Conservation (phyloP, 306 rosid genomes). For the Cicer chorassanicum region DNA sequence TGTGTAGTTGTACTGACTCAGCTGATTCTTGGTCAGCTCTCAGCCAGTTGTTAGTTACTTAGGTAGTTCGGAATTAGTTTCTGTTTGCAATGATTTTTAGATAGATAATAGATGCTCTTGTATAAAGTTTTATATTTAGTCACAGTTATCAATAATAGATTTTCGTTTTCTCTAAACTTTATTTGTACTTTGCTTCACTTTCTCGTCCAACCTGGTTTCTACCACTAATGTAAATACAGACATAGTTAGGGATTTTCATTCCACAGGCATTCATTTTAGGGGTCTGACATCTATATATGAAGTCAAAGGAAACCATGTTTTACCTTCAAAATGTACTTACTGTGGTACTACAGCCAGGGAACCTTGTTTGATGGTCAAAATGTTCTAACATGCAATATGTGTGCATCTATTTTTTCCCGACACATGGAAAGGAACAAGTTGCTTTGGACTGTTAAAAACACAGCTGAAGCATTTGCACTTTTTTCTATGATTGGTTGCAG, state of each 20-base stretch:
- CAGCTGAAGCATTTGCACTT: constrained; percentile 26
- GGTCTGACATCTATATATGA: constrained; percentile 1
- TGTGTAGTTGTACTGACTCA: constrained; percentile 21
- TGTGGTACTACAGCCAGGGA: constrained; percentile 32
- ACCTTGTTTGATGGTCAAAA: constrained; percentile 40
- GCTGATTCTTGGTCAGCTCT: constrained; percentile 7
- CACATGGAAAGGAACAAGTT: constrained; percentile 33
- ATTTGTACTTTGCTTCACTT: background rate
- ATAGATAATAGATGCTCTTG: background rate
- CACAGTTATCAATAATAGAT: constrained; percentile 12
- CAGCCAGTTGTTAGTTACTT: background rate
- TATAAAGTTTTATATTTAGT: background rate
- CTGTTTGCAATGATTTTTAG: constrained; percentile 11
- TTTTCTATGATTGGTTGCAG: constrained; percentile 59
- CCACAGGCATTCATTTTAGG: constrained; percentile 24
- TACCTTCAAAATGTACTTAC: constrained; percentile 24
- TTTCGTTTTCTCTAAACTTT: constrained; percentile 6
- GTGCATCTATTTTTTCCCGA: constrained; percentile 28
- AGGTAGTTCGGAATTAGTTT: constrained; percentile 5
- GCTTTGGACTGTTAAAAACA: constrained; percentile 31
- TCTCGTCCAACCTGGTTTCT: constrained; percentile 8
- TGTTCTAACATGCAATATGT: constrained; percentile 35
- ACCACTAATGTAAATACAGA: constrained; percentile 13
- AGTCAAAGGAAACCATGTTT: constrained; percentile 8
- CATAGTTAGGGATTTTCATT: constrained; percentile 28